Evolutionary conservation across 2,329 filamentous ascomycete species (phyloP).

Genomic region (Aspergillus chevalieri): DNA sequence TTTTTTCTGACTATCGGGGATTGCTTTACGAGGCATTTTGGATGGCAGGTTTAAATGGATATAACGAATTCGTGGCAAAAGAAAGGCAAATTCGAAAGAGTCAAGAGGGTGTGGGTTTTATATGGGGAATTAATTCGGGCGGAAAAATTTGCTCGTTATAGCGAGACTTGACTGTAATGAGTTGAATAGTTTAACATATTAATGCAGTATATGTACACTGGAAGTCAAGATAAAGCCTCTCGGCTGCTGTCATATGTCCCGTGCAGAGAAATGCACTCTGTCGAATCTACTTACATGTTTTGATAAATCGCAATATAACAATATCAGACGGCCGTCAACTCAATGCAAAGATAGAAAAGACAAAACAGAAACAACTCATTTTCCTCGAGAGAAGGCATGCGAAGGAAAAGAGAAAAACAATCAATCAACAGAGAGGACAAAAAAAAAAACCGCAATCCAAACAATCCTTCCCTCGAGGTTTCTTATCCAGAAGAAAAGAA

Average conservation of each 20-base stretch:
- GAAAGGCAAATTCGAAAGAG: no score
- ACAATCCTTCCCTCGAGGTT: background rate
- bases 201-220: no score
- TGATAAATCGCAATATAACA: background rate
- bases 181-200: no score
- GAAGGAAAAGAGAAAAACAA: constrained; percentile 6
- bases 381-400: constrained; percentile 3
- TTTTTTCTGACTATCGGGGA: no score
- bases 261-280: background rate
- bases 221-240: no score
- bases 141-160: no score
- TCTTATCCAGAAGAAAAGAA: background rate
- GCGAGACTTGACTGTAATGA: background rate
- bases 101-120: no score
- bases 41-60: no score
- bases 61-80: no score
- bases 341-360: background rate
- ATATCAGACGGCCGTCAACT: background rate
- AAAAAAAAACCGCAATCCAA: constrained; percentile 3
- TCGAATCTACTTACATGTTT: background rate
- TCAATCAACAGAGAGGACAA: constrained; percentile 1
- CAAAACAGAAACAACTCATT: background rate
- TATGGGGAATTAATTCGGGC: no score
- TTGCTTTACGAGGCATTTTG: no score
- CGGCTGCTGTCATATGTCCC: background rate